phyloP scores from a whole-genome alignment of 306 rosid genomes.

The Cicer pinnatifidum region DNA sequence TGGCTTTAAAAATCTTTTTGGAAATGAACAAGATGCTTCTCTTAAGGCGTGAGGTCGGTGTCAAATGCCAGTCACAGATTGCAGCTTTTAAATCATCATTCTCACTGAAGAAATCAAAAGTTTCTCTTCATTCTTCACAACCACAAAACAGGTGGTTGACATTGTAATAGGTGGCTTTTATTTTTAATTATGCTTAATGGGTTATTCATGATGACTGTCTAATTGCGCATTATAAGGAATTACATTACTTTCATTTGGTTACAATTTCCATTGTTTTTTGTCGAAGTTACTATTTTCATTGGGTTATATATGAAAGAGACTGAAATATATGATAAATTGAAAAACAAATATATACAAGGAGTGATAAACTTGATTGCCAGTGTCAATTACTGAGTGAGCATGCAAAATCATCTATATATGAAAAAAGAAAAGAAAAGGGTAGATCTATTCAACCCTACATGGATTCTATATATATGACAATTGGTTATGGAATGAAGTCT shows the following conservation, averaged over 20 bases:
- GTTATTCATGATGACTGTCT: neutral
- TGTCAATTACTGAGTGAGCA: constrained; percentile 14
- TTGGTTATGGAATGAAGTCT: neutral
- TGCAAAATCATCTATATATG: constrained; percentile 13
- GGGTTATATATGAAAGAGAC: neutral
- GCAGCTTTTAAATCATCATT: constrained; percentile 76
- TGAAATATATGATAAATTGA: neutral
- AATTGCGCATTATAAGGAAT: neutral
- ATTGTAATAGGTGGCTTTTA: constrained; percentile 15
- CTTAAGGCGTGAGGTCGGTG: constrained; percentile 51
- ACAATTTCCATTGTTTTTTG: neutral
- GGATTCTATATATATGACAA: constrained; percentile 4
- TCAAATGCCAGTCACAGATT: constrained; percentile 72
- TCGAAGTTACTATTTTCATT: too few relatives aligned
- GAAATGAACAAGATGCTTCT: neutral
- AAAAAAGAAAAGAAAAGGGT: constrained; percentile 18
- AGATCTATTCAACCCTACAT: neutral
- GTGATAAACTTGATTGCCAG: constrained; percentile 9
- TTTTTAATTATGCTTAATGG: neutral
- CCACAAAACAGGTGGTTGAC: constrained; percentile 29
- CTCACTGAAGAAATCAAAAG: constrained; percentile 57
- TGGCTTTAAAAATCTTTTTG: neutral
- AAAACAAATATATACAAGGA: neutral
- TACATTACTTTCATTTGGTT: neutral
- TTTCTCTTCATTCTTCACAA: constrained; percentile 49